Base-by-base conservation (phyloP, 2,329 filamentous ascomycete species). In the Annulohypoxylon truncatum region DNA sequence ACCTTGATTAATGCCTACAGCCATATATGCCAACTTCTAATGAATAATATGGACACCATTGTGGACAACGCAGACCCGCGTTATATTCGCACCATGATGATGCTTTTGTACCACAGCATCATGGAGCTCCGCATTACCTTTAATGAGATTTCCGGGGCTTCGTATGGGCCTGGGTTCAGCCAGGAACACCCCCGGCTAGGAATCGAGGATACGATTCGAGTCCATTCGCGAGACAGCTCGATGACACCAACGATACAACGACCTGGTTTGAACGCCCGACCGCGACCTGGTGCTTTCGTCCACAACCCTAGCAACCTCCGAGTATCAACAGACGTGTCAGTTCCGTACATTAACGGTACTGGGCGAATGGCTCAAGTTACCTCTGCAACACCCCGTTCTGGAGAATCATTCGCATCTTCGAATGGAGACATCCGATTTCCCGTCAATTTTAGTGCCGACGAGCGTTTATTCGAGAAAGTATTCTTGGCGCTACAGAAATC, bases 401-500 rank as follows among this genome's bases (percentile, higher is more conserved):
- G 90, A 44, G 93, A 97, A 73, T 93, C 92, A 0, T 96, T 96
- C 76, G 85, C 83, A 1, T 89, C 90, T 0, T 81, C 83, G 3
- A 82, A 83, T 61, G 80, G 77, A 10, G 77, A 83, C 57, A 81
- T 82, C 28, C 82, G 85, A 42, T 84, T 85, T 44, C 83, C 87
- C 46, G 84, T 82, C 8, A 91, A 93, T 53, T 87, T 90, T 52
- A 86, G 86, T 2, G 91, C 93, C 69, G 93, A 97, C 68, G 93
- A 97, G 72, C 85, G 87, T 13, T 86, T 90, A 26, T 97, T 97
- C 71, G 94, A 97, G 68, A 88, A 84, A 66, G 93, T 97, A 20
- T 97, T 92, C 80, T 76, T 93, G 31, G 91, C 91, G 47, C 82
- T 97, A 22, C 89, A 90, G 47, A 86, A 85, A 57, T 92, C 93